Percentiles rank a stretch among this genome's conserved stretches.
These are phyloP conservation scores for Dactylellina sp. DNA, from an alignment of 2,329 filamentous ascomycete species.

Conservation along the genomic window DNA sequence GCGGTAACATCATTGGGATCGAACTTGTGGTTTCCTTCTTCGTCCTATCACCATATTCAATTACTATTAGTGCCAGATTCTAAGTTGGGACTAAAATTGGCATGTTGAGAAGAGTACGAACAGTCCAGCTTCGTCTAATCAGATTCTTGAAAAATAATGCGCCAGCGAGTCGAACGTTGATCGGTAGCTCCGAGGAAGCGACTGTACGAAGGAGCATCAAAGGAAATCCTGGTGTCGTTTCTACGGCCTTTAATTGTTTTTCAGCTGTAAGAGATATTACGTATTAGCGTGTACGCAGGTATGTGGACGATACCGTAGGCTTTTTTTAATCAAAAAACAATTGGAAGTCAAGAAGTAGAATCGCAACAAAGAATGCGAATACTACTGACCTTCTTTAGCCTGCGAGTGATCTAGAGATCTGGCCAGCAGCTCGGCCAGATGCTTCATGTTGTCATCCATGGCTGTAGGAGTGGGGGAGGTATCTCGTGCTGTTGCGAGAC, in stretches of 20 bases:
- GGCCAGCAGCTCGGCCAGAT: slow-evolving; percentile 84
- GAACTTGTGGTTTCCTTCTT: slow-evolving; percentile 93
- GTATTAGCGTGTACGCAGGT: slow-evolving; percentile 14
- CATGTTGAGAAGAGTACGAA: slow-evolving; percentile 64
- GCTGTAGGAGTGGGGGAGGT: slow-evolving; percentile 56
- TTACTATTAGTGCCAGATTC: slow-evolving; percentile 36
- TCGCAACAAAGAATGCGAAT: no score
- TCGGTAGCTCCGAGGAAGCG: slow-evolving; percentile 76
- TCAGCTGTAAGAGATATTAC: slow-evolving; percentile 57
- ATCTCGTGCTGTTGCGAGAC: slow-evolving; percentile 15
- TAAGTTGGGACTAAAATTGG: neutral
- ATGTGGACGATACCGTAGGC: neutral
- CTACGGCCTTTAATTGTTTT: slow-evolving; percentile 80
- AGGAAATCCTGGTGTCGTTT: slow-evolving; percentile 87
- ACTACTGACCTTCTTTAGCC: slow-evolving; percentile 82
- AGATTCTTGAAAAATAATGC: slow-evolving; percentile 99
- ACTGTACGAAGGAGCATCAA: slow-evolving; percentile 90
- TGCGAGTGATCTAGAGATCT: slow-evolving; percentile 88
- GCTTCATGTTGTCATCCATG: slow-evolving; percentile 73
- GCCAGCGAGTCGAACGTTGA: slow-evolving; percentile 84
- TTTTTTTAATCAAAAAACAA: slow-evolving; percentile 14
- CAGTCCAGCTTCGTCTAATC: slow-evolving; percentile 90
- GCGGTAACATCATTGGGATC: slow-evolving; percentile 82
- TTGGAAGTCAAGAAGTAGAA: slow-evolving; percentile 19
- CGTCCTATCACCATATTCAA: slow-evolving; percentile 72